Conservation (phyloP, 495 filamentous ascomycete genomes). For the Aspergillus sclerotiicarbonarius region DNA sequence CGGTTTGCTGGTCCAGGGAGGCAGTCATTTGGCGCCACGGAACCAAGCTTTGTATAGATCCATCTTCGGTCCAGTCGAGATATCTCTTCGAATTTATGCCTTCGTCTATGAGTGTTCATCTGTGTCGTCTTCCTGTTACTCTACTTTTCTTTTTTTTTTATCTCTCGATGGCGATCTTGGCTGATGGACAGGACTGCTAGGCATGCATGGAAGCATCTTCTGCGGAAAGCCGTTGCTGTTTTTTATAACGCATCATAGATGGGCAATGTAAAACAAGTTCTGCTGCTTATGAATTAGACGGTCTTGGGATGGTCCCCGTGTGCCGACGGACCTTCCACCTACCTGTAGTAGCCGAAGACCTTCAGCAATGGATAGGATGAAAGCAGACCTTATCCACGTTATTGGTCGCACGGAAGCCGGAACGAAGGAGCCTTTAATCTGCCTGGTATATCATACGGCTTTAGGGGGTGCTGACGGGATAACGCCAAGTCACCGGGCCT, state of each 20-base stretch:
- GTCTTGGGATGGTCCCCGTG: neutral
- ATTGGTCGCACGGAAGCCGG: too few species aligned
- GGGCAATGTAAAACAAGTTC: conserved; percentile 47
- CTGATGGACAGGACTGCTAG: conserved; percentile 24
- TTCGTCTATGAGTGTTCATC: conserved; percentile 32
- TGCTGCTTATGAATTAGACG: conserved; percentile 12
- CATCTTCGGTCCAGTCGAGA: conserved; percentile 26
- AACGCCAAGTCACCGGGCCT: too few species aligned
- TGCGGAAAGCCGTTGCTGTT: conserved; percentile 33
- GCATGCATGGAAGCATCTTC: conserved; percentile 32
- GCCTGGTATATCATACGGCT: too few species aligned
- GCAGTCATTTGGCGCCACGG: conserved; percentile 45
- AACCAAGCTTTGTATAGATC: conserved; percentile 50
- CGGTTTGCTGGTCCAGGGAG: conserved; percentile 35
- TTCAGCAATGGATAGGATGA: too few species aligned
- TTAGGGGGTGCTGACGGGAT: too few species aligned
- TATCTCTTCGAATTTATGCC: conserved; percentile 25
- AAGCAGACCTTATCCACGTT: too few species aligned
- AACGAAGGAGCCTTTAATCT: too few species aligned
- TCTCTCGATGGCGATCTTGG: conserved; percentile 26
- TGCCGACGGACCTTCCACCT: neutral
- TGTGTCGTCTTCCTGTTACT: conserved; percentile 28
- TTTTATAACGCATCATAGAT: conserved; percentile 43
- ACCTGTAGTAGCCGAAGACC: too few species aligned
- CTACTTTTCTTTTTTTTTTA: conserved; percentile 18